Evolutionary conservation across 1,139 yeast species (phyloP).

Genomic region (Suhomyces anneliseae): DNA sequence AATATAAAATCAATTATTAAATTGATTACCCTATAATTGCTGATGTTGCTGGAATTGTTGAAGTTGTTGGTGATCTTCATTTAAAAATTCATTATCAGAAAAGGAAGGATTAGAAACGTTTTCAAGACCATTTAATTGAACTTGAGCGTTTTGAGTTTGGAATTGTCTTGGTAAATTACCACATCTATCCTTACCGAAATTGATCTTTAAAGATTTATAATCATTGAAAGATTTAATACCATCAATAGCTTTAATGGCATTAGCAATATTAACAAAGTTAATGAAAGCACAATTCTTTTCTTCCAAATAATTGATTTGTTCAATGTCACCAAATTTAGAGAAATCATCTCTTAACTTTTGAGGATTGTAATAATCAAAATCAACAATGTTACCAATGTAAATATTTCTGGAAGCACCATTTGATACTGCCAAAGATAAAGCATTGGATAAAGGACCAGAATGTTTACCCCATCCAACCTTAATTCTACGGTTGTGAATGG

Average conservation of each 20-base stretch:
- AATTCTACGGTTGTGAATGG: conserved; percentile 76
- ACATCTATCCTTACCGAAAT: conserved; percentile 90
- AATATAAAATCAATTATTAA: background rate
- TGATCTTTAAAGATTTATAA: conserved; percentile 49
- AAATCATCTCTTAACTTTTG: conserved; percentile 64
- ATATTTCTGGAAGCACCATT: conserved; percentile 92
- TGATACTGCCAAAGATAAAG: conserved; percentile 82
- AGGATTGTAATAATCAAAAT: conserved; percentile 52
- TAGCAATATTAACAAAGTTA: conserved; percentile 76
- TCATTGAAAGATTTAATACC: conserved; percentile 47
- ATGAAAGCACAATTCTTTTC: conserved; percentile 82
- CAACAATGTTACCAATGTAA: conserved; percentile 68
- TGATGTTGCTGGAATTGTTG: conserved; percentile 9
- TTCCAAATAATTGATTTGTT: conserved; percentile 72
- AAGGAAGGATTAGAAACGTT: conserved; percentile 25
- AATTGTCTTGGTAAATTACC: conserved; percentile 73
- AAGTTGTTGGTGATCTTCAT: conserved; percentile 20
- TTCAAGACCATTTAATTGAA: conserved; percentile 20
- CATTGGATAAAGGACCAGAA: conserved; percentile 84
- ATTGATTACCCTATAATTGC: conserved; percentile 1
- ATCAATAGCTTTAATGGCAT: conserved; percentile 80
- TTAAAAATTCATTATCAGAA: conserved; percentile 30
- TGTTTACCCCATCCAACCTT: conserved; percentile 98
- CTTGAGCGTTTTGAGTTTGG: conserved; percentile 22
- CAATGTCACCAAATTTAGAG: conserved; percentile 75